Evolutionary conservation across 768 basidiomycete genomes (phyloP).

Genomic region (Lepiota subincarnata): DNA sequence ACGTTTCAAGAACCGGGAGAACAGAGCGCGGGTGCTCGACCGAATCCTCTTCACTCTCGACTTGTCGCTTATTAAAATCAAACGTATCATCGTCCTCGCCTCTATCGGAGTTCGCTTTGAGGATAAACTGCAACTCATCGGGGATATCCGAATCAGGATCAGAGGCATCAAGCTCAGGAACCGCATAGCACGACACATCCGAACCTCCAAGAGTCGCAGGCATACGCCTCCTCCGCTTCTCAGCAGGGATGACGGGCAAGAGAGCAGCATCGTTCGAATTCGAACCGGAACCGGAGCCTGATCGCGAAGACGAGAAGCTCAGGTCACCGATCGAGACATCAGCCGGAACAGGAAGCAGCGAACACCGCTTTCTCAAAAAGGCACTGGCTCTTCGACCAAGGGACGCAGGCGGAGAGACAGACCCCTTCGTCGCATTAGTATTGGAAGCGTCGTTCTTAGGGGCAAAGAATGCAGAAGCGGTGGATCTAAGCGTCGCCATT

Average conservation of each 20-base stretch:
- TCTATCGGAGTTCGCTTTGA: slow-evolving; percentile 30
- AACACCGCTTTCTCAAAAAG: slow-evolving; percentile 8
- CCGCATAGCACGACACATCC: slow-evolving; percentile 39
- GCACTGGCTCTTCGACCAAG: slow-evolving; percentile 9
- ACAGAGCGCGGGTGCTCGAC: slow-evolving; percentile 7
- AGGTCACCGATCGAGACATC: slow-evolving; percentile 1
- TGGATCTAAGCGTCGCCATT: slow-evolving; percentile 1
- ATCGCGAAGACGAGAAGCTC: not conserved
- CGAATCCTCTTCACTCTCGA: not conserved
- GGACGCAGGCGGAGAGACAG: slow-evolving; percentile 5
- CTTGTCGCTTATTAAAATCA: slow-evolving; percentile 1
- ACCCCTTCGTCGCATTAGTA: not conserved
- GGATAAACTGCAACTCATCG: slow-evolving; percentile 64
- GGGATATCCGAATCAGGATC: slow-evolving; percentile 82
- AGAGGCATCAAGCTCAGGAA: slow-evolving; percentile 44
- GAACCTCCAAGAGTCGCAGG: slow-evolving; percentile 67
- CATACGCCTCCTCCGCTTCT: slow-evolving; percentile 53
- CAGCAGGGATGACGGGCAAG: slow-evolving; percentile 18
- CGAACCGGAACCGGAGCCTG: slow-evolving; percentile 2
- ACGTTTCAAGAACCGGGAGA: slow-evolving; percentile 29
- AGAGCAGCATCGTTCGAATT: not conserved
- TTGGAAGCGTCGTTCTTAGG: not conserved
- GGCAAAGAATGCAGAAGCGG: slow-evolving; percentile 4
- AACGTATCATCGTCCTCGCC: slow-evolving; percentile 14
- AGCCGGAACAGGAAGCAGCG: slow-evolving; percentile 4